These are phyloP conservation scores for Aspergillus incahuasiensis DNA, from an alignment of 495 filamentous ascomycete species.

Conservation along the genomic window DNA sequence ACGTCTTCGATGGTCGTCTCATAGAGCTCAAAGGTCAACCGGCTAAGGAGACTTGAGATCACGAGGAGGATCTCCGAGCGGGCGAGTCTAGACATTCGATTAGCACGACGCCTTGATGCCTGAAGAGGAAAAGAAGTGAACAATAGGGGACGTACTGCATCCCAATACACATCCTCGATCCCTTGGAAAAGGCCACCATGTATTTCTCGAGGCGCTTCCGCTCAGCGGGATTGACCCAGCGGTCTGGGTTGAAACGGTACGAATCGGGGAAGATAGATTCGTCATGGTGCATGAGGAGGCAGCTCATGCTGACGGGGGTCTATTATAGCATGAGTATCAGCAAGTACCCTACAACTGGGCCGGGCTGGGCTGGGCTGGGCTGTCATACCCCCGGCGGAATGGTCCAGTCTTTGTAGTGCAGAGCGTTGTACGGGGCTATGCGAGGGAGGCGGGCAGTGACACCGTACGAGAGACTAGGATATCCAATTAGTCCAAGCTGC, in stretches of 20 bases:
- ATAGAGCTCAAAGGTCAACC: conserved; percentile 32
- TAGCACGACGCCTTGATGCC: too few species aligned
- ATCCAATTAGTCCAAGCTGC: background rate
- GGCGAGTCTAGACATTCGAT: conserved; percentile 25
- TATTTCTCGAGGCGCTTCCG: conserved; percentile 39
- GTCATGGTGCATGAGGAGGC: conserved; percentile 36
- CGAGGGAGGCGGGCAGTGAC: conserved; percentile 38
- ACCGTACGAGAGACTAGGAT: conserved; percentile 23
- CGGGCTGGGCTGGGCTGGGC: too few species aligned
- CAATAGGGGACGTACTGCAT: conserved; percentile 32
- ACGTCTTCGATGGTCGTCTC: conserved; percentile 35
- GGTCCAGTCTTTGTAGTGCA: conserved; percentile 19
- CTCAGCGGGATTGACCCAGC: conserved; percentile 33
- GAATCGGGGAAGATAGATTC: conserved; percentile 39
- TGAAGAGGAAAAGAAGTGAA: background rate
- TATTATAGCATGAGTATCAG: conserved; percentile 4
- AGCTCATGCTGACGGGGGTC: conserved; percentile 41
- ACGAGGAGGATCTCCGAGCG: conserved; percentile 31
- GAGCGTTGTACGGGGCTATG: conserved; percentile 26
- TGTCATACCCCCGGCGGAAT: conserved; percentile 24
- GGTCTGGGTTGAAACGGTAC: conserved; percentile 37
- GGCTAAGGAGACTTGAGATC: conserved; percentile 23
- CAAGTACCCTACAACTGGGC: background rate
- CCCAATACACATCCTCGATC: conserved; percentile 46
- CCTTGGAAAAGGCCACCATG: conserved; percentile 45